Percentiles rank a stretch among this genome's conserved stretches.
Evolutionary conservation across 176 grass and related monocot species (phyloP).

Genomic region (Musa troglodytarum): DNA sequence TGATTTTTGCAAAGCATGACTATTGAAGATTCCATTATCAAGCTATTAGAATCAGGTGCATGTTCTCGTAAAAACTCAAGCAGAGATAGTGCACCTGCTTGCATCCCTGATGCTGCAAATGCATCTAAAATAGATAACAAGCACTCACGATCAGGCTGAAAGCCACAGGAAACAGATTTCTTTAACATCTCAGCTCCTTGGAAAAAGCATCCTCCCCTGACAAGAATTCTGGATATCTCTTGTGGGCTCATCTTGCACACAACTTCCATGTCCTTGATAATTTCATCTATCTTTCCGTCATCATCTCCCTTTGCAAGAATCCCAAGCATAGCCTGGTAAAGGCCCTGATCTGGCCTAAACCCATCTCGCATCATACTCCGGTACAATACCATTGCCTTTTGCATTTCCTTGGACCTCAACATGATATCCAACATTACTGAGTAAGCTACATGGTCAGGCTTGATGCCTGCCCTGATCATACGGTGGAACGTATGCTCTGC

Average conservation of each 20-base stretch:
- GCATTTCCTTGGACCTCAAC: slow-evolving; percentile 53
- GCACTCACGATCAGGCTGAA: slow-evolving; percentile 46
- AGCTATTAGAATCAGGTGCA: slow-evolving; percentile 31
- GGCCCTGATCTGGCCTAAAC: slow-evolving; percentile 38
- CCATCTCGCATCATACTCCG: slow-evolving; percentile 55
- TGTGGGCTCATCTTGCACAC: slow-evolving; percentile 46
- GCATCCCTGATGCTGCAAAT: slow-evolving; percentile 37
- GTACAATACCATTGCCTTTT: slow-evolving; percentile 63
- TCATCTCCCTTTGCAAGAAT: slow-evolving; percentile 40
- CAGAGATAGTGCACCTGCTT: slow-evolving; percentile 50
- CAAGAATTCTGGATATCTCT: slow-evolving; percentile 43
- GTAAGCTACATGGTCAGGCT: slow-evolving; percentile 74
- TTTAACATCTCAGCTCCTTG: slow-evolving; percentile 62
- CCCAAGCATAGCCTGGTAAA: slow-evolving; percentile 55
- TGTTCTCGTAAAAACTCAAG: slow-evolving; percentile 53
- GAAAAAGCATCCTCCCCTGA: slow-evolving; percentile 53
- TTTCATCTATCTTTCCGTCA: slow-evolving; percentile 39
- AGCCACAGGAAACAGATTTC: slow-evolving; percentile 48
- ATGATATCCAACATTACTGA: slow-evolving; percentile 78
- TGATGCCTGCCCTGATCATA: slow-evolving; percentile 61
- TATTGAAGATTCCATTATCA: slow-evolving; percentile 71
- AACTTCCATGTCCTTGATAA: slow-evolving; percentile 65
- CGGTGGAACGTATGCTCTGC: slow-evolving; percentile 53
- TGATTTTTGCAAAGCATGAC: slow-evolving; percentile 63
- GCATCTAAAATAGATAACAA: slow-evolving; percentile 58